Percentiles rank a stretch among this genome's conserved stretches.
These are phyloP conservation scores for Fusarium tupiense DNA, from an alignment of 2,329 filamentous ascomycete genomes.

Conservation along the genomic window DNA sequence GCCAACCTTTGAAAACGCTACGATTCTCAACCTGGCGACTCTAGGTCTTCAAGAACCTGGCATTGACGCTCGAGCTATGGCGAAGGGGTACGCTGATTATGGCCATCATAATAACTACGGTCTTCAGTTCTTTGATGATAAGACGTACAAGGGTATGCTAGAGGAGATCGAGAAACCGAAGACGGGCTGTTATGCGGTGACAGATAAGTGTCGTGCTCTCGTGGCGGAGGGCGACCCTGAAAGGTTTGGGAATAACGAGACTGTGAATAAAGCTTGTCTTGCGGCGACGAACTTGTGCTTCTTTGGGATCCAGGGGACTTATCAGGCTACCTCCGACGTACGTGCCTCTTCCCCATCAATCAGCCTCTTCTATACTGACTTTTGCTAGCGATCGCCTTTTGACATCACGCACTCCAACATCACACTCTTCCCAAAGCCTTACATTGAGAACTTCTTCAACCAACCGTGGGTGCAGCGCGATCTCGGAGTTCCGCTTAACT, in stretches of 20 bases:
- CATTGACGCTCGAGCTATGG: slow-evolving; percentile 69
- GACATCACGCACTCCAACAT: slow-evolving; percentile 65
- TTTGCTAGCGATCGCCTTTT: slow-evolving; percentile 62
- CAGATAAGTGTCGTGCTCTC: slow-evolving; percentile 58
- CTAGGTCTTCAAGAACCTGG: slow-evolving; percentile 75
- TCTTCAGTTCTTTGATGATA: slow-evolving; percentile 63
- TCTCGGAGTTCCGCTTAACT: slow-evolving; percentile 70
- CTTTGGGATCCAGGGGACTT: slow-evolving; percentile 14
- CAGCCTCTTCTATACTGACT: not conserved
- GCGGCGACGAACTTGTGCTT: slow-evolving; percentile 53
- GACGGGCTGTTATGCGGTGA: slow-evolving; percentile 61
- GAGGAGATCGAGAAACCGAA: slow-evolving; percentile 15
- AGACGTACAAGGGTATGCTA: slow-evolving; percentile 38
- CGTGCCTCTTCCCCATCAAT: not conserved
- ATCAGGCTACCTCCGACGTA: not conserved
- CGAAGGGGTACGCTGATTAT: slow-evolving; percentile 62
- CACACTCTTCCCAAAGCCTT: slow-evolving; percentile 68
- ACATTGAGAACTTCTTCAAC: slow-evolving; percentile 72
- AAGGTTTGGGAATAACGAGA: slow-evolving; percentile 50
- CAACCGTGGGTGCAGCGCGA: slow-evolving; percentile 63
- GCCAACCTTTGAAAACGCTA: slow-evolving; percentile 50
- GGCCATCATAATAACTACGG: slow-evolving; percentile 73
- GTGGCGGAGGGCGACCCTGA: slow-evolving; percentile 48
- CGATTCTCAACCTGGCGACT: slow-evolving; percentile 61
- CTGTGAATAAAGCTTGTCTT: slow-evolving; percentile 58